Conservation (phyloP, 2,329 filamentous ascomycete genomes). For the Coleophoma crateriformis region DNA sequence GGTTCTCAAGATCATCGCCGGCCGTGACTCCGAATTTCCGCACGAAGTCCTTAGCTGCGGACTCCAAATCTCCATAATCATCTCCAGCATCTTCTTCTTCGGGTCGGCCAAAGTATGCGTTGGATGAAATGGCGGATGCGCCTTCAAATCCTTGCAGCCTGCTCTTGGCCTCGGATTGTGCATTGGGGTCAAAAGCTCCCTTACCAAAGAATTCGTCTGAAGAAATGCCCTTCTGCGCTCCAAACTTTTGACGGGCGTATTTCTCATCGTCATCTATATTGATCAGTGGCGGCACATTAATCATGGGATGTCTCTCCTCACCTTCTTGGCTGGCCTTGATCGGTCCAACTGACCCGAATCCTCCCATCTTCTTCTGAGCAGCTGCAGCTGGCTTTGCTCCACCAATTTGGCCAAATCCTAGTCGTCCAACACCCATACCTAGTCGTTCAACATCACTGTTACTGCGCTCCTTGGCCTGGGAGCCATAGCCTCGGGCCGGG, state of each 20-base stretch:
- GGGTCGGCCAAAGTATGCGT: slow-evolving; percentile 92
- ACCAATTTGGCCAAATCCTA: slow-evolving; percentile 85
- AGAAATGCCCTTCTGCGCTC: slow-evolving; percentile 88
- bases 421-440: slow-evolving; percentile 75
- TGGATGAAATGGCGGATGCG: slow-evolving; percentile 86
- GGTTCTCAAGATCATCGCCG: slow-evolving; percentile 90
- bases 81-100: slow-evolving; percentile 72
- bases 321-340: slow-evolving; percentile 66
- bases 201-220: slow-evolving; percentile 98
- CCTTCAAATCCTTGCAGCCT: slow-evolving; percentile 91
- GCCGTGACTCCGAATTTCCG: slow-evolving; percentile 93
- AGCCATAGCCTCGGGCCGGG: slow-evolving; percentile 57
- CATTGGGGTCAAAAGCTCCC: slow-evolving; percentile 73
- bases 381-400: slow-evolving; percentile 52
- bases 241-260: slow-evolving; percentile 85
- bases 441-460: slow-evolving; percentile 80
- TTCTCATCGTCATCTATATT: slow-evolving; percentile 66
- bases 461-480: slow-evolving; percentile 55
- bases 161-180: slow-evolving; percentile 79
- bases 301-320: slow-evolving; percentile 31
- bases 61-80: slow-evolving; percentile 86
- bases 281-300: slow-evolving; percentile 10
- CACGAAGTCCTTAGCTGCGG: slow-evolving; percentile 93
- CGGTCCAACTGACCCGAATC: slow-evolving; percentile 80
- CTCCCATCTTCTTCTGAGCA: slow-evolving; percentile 69